phyloP scores from a whole-genome alignment of 208 protist species.

The Blastocrithidia nonstop region DNA sequence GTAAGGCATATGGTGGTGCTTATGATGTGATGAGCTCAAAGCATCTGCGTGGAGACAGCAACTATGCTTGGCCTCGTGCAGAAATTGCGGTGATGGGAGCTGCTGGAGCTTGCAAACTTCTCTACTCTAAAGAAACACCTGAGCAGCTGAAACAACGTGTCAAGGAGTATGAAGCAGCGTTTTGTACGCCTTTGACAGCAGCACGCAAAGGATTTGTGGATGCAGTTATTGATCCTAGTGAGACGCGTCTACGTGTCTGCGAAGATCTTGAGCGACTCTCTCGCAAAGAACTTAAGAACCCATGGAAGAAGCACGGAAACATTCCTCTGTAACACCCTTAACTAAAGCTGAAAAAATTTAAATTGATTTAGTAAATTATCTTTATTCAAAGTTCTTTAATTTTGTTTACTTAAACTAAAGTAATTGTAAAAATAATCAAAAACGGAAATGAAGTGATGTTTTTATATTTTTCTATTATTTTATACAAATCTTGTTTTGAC shows the following conservation, averaged over 20 bases:
- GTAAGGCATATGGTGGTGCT: conserved; percentile 94
- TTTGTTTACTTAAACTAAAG: too few species aligned
- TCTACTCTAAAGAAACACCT: conserved; percentile 39
- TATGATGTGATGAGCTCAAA: conserved; percentile 95
- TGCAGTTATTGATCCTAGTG: conserved; percentile 83
- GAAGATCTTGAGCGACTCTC: conserved; percentile 86
- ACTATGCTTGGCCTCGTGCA: conserved; percentile 91
- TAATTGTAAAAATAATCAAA: too few species aligned
- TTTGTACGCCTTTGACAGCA: conserved; percentile 84
- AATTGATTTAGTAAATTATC: too few species aligned
- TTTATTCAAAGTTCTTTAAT: too few species aligned
- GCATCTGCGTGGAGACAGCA: conserved; percentile 87
- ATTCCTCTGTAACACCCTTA: conserved; percentile 79
- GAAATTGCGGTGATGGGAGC: conserved; percentile 95
- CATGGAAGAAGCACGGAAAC: conserved; percentile 91
- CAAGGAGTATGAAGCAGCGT: conserved; percentile 69
- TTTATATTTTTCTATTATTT: too few species aligned
- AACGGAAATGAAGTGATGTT: too few species aligned
- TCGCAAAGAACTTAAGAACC: conserved; percentile 76
- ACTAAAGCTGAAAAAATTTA: background rate
- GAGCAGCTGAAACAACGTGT: conserved; percentile 36
- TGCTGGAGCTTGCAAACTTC: conserved; percentile 89
- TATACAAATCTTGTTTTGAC: too few species aligned
- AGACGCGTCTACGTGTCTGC: conserved; percentile 76
- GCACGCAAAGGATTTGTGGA: conserved; percentile 90